Base-by-base conservation (phyloP, 805 yeast genomes). In the Clavispora phyllophila region DNA sequence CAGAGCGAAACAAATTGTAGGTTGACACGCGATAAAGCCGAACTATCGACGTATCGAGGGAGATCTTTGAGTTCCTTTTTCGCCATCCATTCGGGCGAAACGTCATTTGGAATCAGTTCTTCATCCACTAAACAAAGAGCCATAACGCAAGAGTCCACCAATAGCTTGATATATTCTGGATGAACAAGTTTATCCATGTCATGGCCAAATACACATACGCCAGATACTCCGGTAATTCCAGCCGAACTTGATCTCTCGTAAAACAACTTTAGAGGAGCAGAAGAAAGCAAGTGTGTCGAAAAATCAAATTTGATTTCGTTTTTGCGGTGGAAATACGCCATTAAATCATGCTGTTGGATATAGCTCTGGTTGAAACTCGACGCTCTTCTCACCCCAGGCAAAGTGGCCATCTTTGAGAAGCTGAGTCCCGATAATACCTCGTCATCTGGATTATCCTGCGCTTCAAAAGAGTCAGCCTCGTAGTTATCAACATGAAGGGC, bases 321-420 rank as follows among this genome's bases (percentile, higher is more conserved):
- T 12, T 23, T 34, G 41, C 65, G 65, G 59, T 84, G 90, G 50
- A 84, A 72, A 51, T 80, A 75, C 1, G 76, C 56, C 14, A 82
- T 49, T 20, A 73, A 65, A 50, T 74, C 77, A 47, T 79, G 72
- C 12, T 63, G 66, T 42, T 88, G 59, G 8, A 79, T 55, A 39
- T 79, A 82, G 0, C 78, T 51, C 0, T 87, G 63, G 28, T 81
- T 66, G 56, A 77, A 68, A 41, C 60, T 61, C 7, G 65, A 44
- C 4, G 57, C 54, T 24, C 45, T 38, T 12, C 55, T 39, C n/a
- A 43, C 46, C 5, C 44, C 55, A 13, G 46, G 37, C n/a, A 51
- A 32, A 18, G 36, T 39, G 13, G 35, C 9, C 14, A 22, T 9
- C 3, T 32, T 44, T 17, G 42, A 38, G 12, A 40, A 44, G 3